Evolutionary conservation across 2,329 filamentous ascomycete genomes (phyloP).

Genomic region (Venturia oleaginea): DNA sequence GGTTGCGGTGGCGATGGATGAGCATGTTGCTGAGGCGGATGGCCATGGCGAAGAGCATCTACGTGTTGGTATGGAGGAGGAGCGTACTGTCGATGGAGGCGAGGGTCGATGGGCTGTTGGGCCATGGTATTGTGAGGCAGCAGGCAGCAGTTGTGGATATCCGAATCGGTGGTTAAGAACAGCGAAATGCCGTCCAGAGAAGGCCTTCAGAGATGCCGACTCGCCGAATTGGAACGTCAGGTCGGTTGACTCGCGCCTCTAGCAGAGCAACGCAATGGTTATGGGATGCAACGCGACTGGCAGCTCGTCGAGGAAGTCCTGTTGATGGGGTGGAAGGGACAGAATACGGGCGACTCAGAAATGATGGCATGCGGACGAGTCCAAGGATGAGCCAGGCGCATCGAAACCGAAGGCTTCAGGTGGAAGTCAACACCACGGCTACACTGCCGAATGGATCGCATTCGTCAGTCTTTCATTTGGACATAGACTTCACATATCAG

Average conservation of each 20-base stretch:
- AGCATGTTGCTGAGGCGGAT: not conserved
- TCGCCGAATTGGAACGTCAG: not conserved
- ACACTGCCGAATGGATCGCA: not conserved
- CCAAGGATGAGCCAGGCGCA: not conserved
- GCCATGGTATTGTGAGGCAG: not conserved
- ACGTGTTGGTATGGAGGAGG: not conserved
- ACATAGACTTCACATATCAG: not conserved
- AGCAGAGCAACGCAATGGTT: not conserved
- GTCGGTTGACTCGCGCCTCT: not conserved
- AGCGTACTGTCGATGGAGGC: not conserved
- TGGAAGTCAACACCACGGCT: not conserved
- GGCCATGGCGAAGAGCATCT: not conserved
- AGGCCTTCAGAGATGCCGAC: not conserved
- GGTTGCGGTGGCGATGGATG: constrained; percentile 1
- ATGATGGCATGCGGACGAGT: not conserved
- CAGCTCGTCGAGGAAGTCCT: not conserved
- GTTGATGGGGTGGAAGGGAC: not conserved
- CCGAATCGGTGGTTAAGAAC: not conserved
- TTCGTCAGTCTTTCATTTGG: not conserved
- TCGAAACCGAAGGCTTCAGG: not conserved
- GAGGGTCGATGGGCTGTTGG: not conserved
- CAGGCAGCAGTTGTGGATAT: not conserved
- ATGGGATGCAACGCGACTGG: not conserved
- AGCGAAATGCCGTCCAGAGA: not conserved
- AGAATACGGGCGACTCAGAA: not conserved